phyloP scores from a whole-genome alignment of 495 filamentous ascomycete genomes.

The Parachaetomium inaequale region DNA sequence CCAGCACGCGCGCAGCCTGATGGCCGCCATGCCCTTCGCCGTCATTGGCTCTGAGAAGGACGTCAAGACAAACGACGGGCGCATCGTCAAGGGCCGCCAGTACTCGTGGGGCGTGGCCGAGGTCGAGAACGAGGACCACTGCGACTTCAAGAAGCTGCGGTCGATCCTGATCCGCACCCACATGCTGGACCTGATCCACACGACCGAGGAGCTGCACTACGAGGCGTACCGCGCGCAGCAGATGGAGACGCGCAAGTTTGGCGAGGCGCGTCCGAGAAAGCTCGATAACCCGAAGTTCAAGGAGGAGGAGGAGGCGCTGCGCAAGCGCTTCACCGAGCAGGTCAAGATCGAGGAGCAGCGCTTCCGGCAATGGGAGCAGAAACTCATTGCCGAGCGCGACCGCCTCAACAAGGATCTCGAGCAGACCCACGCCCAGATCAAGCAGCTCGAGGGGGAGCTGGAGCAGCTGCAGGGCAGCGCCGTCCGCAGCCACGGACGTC shows the following conservation, averaged over 20 bases:
- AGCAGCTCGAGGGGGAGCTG: slow-evolving; percentile 87
- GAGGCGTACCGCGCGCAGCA: slow-evolving; percentile 98
- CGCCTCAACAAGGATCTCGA: slow-evolving; percentile 99
- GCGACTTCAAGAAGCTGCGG: slow-evolving; percentile 99
- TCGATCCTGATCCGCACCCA: slow-evolving; percentile 99
- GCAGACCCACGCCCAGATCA: slow-evolving; percentile 95
- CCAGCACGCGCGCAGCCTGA: slow-evolving; percentile 86
- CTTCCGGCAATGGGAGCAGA: slow-evolving; percentile 99
- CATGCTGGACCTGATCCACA: slow-evolving; percentile 99
- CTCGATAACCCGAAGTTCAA: slow-evolving; percentile 99
- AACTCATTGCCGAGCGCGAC: slow-evolving; percentile 95
- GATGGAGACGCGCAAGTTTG: slow-evolving; percentile 99
- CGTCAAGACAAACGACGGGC: slow-evolving; percentile 90
- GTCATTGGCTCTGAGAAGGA: slow-evolving; percentile 99
- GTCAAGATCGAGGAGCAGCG: slow-evolving; percentile 99
- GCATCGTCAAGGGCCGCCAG: slow-evolving; percentile 96
- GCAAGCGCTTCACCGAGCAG: slow-evolving; percentile 99
- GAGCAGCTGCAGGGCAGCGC: slow-evolving; percentile 90
- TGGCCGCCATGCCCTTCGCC: slow-evolving; percentile 96
- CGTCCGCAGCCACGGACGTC: slow-evolving; percentile 91
- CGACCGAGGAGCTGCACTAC: slow-evolving; percentile 97
- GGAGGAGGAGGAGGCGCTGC: slow-evolving; percentile 95
- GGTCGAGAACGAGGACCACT: slow-evolving; percentile 99
- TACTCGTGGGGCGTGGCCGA: slow-evolving; percentile 99
- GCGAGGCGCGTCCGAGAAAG: slow-evolving; percentile 93